These are phyloP conservation scores for Phytopythium cucurbitacearum DNA, from an alignment of 352 stramenopile species.

Conservation along the genomic window DNA sequence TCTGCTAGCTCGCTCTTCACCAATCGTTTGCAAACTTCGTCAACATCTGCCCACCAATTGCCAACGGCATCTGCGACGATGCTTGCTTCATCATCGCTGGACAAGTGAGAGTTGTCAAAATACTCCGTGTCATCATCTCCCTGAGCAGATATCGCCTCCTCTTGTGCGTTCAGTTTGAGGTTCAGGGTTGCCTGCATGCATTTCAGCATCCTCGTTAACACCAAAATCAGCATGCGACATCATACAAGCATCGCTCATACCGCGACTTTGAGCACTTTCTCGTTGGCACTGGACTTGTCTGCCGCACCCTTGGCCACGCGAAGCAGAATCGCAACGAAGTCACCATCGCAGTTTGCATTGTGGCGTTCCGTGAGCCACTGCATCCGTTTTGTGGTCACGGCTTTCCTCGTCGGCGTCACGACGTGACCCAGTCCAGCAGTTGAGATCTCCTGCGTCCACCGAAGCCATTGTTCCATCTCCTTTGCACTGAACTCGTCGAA, in stretches of 20 bases:
- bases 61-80: conserved; percentile 36
- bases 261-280: conserved; percentile 45
- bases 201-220: not conserved
- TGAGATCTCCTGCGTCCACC: conserved; percentile 51
- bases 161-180: conserved; percentile 10
- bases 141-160: not conserved
- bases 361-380: conserved; percentile 30
- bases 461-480: conserved; percentile 29
- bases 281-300: conserved; percentile 31
- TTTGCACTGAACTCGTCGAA: conserved; percentile 39
- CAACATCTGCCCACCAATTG: conserved; percentile 74
- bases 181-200: conserved; percentile 14
- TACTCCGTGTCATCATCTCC: conserved; percentile 3
- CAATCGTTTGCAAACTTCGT: conserved; percentile 34
- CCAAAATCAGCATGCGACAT: too few species aligned
- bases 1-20: conserved; percentile 15
- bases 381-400: conserved; percentile 46
- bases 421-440: conserved; percentile 46
- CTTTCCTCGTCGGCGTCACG: conserved; percentile 32
- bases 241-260: conserved; percentile 5
- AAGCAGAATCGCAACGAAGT: conserved; percentile 64
- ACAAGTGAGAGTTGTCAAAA: too few species aligned
- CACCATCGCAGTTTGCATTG: conserved; percentile 13
- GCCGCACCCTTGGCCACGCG: conserved; percentile 42
- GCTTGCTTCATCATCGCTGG: conserved; percentile 16